Evolutionary conservation across 805 yeast species (phyloP), one percentile per base, ranked within the genome.

Genomic region (Candida andamanensis): DNA sequence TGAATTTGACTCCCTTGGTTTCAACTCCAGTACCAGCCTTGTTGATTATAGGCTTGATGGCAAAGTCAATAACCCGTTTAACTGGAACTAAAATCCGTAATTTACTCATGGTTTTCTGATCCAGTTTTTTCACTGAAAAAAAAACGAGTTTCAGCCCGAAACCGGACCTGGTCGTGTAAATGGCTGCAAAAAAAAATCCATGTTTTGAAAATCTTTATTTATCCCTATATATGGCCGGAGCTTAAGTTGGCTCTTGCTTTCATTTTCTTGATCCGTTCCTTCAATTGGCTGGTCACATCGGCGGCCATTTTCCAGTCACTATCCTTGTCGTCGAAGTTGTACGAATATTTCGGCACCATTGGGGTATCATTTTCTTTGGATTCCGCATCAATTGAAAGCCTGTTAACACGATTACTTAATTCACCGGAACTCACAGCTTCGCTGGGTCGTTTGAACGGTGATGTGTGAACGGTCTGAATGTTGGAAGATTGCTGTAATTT

Each of bases 11-110:
- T 36, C 96, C 97, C 42, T 82, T 76, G 34, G 90, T 77, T 46
- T 87, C 95, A 30, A 84, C 78, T 5, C 92, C 95, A 8, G 86
- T 80, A 29, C 77, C 78, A 10, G 94, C 66, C 58, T 85, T 79
- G 68, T 87, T 87, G 59, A 90, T 80, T 49, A 97, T 74, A 28
- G 98, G 98, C 60, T 83, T 84, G 49, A 89, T 73, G 11, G 96
- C 96, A 35, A 84, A 83, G 61, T 92, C 98, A 49, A 92, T 81
- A 32, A 89, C 97, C 42, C 97, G 72, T 63, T 92, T 92, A 29
- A 92, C 89, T 10, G 98, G 98, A 9, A 92, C 97, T 22, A 92
- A 67, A 41, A 92, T 85, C 56, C 72, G 74, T 38, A 79, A 63
- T 46, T 78, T 78, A 45, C 51, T 46, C 54, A 47, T 50, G 26